Evolutionary conservation across 2,329 filamentous ascomycete genomes (phyloP), one percentile per base, ranked within the genome.

Genomic region (Trichophyton verrucosum): DNA sequence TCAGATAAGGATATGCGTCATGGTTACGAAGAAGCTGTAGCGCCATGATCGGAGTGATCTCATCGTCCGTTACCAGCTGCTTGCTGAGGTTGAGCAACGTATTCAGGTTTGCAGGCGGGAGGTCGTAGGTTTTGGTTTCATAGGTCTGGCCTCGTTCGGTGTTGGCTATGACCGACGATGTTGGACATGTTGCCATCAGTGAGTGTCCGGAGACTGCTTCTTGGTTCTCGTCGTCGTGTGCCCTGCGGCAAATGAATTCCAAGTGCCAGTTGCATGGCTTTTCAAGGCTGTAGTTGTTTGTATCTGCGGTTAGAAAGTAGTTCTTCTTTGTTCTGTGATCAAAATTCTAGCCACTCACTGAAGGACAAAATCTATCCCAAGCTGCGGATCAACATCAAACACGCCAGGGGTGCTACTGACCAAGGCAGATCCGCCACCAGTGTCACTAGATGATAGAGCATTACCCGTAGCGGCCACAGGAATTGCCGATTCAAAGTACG

Each of bases 11-110:
- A 64, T 91, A 84, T 64, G 86, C 80, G 42, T 87, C 83, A 73
- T 94, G 86, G 53, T 80, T 81, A 64, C 90, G 77, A 57, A 97
- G 81, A 75, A 89, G 87, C 57, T 89, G 87, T 84, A 94, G 92
- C 0, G 91, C 91, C 89, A 95, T 95, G 66, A 96, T 88, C 0
- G 94, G 94, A 17, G 92, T 97, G 68, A 97, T 89, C 61, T 78
- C 76, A 59, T 90, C 90, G 63, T 94, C 89, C 1, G 94, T 83
- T 67, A 94, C 86, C 27, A 96, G 80, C 67, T 86, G 85, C 67
- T 86, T 83, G 75, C 90, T 96, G 60, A 96, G 80, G 70, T 95
- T 88, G 63, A 96, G 81, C 60, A 97, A 79, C 60, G 88, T 95
- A 58, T 86, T 78, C 57, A 99, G 80, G 68, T 94, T 89, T 42